phyloP scores from a whole-genome alignment of 1,284 basidiomycete genomes.

The Fomitopsis schrenkii region DNA sequence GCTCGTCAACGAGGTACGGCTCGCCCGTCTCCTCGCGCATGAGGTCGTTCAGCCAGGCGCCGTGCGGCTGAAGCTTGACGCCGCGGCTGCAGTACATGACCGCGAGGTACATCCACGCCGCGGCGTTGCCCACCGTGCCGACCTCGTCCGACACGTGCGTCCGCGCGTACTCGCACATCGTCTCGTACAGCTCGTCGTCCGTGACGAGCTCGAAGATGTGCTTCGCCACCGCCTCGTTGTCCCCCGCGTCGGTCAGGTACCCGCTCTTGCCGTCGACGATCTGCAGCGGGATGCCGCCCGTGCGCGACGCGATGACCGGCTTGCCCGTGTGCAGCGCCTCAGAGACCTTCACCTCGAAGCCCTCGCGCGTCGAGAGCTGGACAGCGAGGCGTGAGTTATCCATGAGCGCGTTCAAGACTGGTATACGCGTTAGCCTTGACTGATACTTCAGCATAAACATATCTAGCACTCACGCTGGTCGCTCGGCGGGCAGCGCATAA shows the following conservation, averaged over 20 bases:
- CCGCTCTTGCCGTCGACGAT: slow-evolving; percentile 81
- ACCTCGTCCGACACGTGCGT: slow-evolving; percentile 80
- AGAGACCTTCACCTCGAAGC: slow-evolving; percentile 91
- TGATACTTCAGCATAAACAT: too few relatives aligned
- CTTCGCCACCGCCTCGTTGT: slow-evolving; percentile 68
- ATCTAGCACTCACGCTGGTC: slow-evolving; percentile 59
- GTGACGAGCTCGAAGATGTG: slow-evolving; percentile 74
- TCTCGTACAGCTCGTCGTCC: slow-evolving; percentile 59
- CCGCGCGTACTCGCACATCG: slow-evolving; percentile 64
- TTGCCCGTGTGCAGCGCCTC: slow-evolving; percentile 84
- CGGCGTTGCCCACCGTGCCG: slow-evolving; percentile 74
- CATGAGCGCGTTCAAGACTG: slow-evolving; percentile 77
- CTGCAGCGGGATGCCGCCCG: slow-evolving; percentile 87
- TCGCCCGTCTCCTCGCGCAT: slow-evolving; percentile 69
- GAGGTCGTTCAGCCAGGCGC: slow-evolving; percentile 79
- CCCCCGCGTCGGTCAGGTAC: slow-evolving; percentile 70
- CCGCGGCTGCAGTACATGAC: slow-evolving; percentile 68
- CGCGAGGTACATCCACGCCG: slow-evolving; percentile 78
- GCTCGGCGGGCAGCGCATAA: slow-evolving; percentile 76
- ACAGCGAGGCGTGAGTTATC: slow-evolving; percentile 72
- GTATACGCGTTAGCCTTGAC: background rate
- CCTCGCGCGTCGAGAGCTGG: slow-evolving; percentile 80
- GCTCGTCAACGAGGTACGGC: slow-evolving; percentile 58
- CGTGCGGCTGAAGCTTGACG: slow-evolving; percentile 69
- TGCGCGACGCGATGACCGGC: slow-evolving; percentile 75